A percentile compares a stretch with the other conserved stretches of the same genome.
These are phyloP conservation scores for Cutaneotrichosporon dermatis DNA, from an alignment of 1,284 basidiomycete species.

Conservation along the genomic window DNA sequence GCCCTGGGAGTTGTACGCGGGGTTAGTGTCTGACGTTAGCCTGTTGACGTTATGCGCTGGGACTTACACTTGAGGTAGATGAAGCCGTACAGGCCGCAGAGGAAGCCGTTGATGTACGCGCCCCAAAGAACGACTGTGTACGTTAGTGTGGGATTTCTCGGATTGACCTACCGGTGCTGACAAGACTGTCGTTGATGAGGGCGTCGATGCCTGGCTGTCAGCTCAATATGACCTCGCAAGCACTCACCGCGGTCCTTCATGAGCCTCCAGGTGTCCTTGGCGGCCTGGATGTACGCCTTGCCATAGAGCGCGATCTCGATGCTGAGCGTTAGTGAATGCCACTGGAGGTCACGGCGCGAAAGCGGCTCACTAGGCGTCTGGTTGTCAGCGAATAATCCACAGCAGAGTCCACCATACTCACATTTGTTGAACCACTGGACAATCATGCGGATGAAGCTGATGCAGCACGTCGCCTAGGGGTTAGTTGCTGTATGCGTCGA, in stretches of 20 bases:
- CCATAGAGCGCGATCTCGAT: constrained; percentile 82
- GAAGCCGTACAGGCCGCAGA: constrained; percentile 74
- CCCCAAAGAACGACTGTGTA: constrained; percentile 53
- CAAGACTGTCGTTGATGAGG: constrained; percentile 77
- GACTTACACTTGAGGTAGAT: constrained; percentile 70
- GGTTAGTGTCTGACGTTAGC: constrained; percentile 54
- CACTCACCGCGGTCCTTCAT: constrained; percentile 64
- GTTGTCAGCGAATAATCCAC: not conserved
- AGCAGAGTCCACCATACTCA: too few species aligned
- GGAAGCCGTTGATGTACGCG: constrained; percentile 69
- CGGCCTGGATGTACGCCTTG: constrained; percentile 77
- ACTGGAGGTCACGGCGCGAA: constrained; percentile 1
- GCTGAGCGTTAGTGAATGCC: not conserved
- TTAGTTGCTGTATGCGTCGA: too few species aligned
- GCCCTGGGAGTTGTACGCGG: constrained; percentile 65
- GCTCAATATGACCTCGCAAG: too few species aligned
- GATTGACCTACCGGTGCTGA: constrained; percentile 55
- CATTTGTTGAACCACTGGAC: constrained; percentile 73
- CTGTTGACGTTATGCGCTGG: not conserved
- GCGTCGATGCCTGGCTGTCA: constrained; percentile 59
- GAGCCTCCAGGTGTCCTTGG: constrained; percentile 84
- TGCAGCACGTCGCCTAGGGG: constrained; percentile 65
- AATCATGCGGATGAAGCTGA: constrained; percentile 65
- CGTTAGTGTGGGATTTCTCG: constrained; percentile 16
- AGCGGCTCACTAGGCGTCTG: constrained; percentile 38